These are phyloP conservation scores for Chalaropsis ovoidea DNA, from an alignment of 2,329 filamentous ascomycete species.

Conservation along the genomic window DNA sequence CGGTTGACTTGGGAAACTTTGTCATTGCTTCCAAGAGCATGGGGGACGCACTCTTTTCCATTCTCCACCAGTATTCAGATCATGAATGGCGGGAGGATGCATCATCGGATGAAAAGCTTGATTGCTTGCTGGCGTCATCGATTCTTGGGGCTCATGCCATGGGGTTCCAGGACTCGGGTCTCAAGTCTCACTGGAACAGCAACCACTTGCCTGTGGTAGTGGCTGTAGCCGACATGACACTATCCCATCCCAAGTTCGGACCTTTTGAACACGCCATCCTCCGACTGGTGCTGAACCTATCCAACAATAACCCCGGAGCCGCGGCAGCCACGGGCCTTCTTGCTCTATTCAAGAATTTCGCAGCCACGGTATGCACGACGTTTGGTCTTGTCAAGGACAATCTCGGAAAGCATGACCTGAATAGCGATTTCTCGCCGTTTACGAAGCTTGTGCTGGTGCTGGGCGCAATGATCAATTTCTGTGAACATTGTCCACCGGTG, in stretches of 20 bases:
- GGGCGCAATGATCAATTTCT: conserved; percentile 77
- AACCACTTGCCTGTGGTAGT: conserved; percentile 45
- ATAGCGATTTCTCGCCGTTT: conserved; percentile 39
- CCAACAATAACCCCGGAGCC: conserved; percentile 64
- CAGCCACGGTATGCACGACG: conserved; percentile 42
- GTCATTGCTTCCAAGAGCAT: conserved; percentile 24
- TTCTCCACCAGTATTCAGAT: conserved; percentile 24
- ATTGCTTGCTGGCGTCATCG: conserved; percentile 33
- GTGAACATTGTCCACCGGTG: conserved; percentile 62
- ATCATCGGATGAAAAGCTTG: conserved; percentile 23
- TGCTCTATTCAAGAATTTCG: conserved; percentile 42
- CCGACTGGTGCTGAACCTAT: conserved; percentile 71
- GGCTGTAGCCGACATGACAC: conserved; percentile 37
- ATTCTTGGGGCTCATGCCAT: conserved; percentile 47
- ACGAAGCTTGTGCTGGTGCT: conserved; percentile 68
- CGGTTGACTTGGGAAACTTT: conserved; percentile 22
- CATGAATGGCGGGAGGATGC: conserved; percentile 23
- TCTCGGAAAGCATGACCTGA: conserved; percentile 41
- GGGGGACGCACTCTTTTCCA: conserved; percentile 27
- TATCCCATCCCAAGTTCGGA: conserved; percentile 34
- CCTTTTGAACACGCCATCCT: conserved; percentile 44
- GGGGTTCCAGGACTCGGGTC: conserved; percentile 37
- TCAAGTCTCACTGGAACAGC: conserved; percentile 39
- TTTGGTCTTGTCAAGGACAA: conserved; percentile 42
- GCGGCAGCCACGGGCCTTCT: conserved; percentile 59